phyloP scores from a whole-genome alignment of 768 basidiomycete species.

The Boletus rubescentipes region DNA sequence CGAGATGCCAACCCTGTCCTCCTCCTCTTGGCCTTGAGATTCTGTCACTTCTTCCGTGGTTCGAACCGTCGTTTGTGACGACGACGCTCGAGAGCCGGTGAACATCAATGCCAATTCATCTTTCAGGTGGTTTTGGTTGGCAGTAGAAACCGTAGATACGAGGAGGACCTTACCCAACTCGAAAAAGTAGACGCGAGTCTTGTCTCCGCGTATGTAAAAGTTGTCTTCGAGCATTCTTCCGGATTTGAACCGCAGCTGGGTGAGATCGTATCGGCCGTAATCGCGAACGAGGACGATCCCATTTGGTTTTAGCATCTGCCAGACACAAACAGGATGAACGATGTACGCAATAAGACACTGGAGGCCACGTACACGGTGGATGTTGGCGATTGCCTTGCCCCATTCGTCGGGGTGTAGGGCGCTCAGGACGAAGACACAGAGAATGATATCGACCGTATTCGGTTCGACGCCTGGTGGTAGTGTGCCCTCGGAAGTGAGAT shows the following conservation, averaged over 20 bases:
- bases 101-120: slow-evolving; percentile 81
- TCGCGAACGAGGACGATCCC: slow-evolving; percentile 86
- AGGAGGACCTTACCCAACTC: slow-evolving; percentile 59
- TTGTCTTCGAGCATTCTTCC: slow-evolving; percentile 89
- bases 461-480: slow-evolving; percentile 65
- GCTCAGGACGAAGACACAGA: slow-evolving; percentile 93
- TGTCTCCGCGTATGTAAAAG: slow-evolving; percentile 95
- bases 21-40: slow-evolving; percentile 20
- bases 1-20: slow-evolving; percentile 2
- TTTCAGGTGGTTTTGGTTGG: slow-evolving; percentile 23
- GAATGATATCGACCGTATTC: slow-evolving; percentile 78
- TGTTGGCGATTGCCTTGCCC: slow-evolving; percentile 76
- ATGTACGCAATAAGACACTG: background rate
- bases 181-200: slow-evolving; percentile 97
- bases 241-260: slow-evolving; percentile 90
- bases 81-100: slow-evolving; percentile 55
- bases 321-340: background rate
- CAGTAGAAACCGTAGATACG: background rate
- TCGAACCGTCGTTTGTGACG: slow-evolving; percentile 30
- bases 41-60: slow-evolving; percentile 38
- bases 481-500: slow-evolving; percentile 63
- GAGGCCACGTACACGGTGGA: slow-evolving; percentile 57
- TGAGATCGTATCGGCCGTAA: slow-evolving; percentile 93
- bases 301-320: slow-evolving; percentile 85
- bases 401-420: slow-evolving; percentile 95